Conservation (phyloP, 768 basidiomycete genomes). For the Pulveroboletus frians region DNA sequence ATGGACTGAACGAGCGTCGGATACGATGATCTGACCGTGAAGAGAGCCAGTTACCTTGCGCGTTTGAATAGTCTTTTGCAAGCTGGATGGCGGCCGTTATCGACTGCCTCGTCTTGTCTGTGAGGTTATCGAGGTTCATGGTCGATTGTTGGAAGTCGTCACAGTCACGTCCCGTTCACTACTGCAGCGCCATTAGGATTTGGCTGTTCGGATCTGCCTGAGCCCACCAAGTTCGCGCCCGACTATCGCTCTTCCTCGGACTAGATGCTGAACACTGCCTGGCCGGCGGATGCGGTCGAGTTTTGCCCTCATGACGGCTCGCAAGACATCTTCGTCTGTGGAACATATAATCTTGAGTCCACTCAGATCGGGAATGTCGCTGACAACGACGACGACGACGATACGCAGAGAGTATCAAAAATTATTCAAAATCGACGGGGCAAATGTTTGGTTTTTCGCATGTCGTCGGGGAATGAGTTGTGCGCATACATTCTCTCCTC, state of each 20-base stretch:
- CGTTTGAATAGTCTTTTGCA: conserved; percentile 80
- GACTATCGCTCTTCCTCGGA: too few relatives aligned
- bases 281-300: conserved; percentile 86
- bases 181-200: too few relatives aligned
- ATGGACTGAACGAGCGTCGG: conserved; percentile 44
- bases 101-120: conserved; percentile 74
- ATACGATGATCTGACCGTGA: neutral
- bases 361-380: conserved; percentile 1
- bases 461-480: conserved; percentile 34
- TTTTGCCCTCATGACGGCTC: conserved; percentile 72
- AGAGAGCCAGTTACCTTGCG: conserved; percentile 50
- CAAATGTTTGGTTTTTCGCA: conserved; percentile 65
- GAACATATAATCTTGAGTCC: conserved; percentile 80
- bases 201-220: too few relatives aligned
- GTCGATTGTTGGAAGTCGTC: neutral
- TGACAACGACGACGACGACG: conserved; percentile 7
- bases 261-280: conserved; percentile 63
- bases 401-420: neutral
- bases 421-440: conserved; percentile 49
- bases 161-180: neutral
- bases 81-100: conserved; percentile 69
- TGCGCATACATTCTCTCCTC: conserved; percentile 23
- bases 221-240: conserved; percentile 19
- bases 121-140: conserved; percentile 65
- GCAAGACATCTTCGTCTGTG: conserved; percentile 71